These are phyloP conservation scores for Petasospora rhodanensis DNA, from an alignment of 1,139 yeast species.

Conservation along the genomic window DNA sequence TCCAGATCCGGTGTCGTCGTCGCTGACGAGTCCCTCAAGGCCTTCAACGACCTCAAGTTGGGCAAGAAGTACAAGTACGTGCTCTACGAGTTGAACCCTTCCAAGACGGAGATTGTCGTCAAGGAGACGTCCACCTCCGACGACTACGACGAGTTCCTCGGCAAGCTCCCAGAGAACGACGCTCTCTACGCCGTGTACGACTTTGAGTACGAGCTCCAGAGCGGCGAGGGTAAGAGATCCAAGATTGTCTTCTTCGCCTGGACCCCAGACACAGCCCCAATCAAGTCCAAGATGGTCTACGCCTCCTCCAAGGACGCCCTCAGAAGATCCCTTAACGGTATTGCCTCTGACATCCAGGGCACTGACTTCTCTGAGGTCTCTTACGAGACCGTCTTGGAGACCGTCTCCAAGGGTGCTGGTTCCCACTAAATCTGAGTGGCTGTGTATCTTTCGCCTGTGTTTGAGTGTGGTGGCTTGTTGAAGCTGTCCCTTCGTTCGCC, in stretches of 20 bases:
- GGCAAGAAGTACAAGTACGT: slow-evolving; percentile 87
- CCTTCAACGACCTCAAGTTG: slow-evolving; percentile 92
- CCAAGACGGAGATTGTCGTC: slow-evolving; percentile 87
- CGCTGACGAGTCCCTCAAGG: slow-evolving; percentile 88
- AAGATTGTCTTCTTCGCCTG: slow-evolving; percentile 92
- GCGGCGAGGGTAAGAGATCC: slow-evolving; percentile 93
- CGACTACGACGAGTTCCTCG: slow-evolving; percentile 81
- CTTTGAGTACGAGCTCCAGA: slow-evolving; percentile 86
- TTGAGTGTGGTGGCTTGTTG: too few species aligned
- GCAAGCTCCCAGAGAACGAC: slow-evolving; percentile 88
- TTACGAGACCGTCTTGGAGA: slow-evolving; percentile 86
- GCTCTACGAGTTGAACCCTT: slow-evolving; percentile 73
- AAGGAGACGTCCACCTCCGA: slow-evolving; percentile 71
- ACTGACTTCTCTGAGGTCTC: slow-evolving; percentile 97
- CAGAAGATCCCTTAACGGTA: slow-evolving; percentile 95
- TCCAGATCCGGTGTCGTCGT: slow-evolving; percentile 61
- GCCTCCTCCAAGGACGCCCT: slow-evolving; percentile 97
- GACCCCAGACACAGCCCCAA: slow-evolving; percentile 97
- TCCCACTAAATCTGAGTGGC: slow-evolving; percentile 38
- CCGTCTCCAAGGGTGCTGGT: slow-evolving; percentile 79
- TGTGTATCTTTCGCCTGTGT: too few species aligned
- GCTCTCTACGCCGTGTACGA: slow-evolving; percentile 97
- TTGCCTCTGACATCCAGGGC: slow-evolving; percentile 92
- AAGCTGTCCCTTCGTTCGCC: too few species aligned
- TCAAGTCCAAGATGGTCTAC: slow-evolving; percentile 94